Base-by-base conservation (phyloP, 441 rosid species). In the Populus tomentosa region DNA sequence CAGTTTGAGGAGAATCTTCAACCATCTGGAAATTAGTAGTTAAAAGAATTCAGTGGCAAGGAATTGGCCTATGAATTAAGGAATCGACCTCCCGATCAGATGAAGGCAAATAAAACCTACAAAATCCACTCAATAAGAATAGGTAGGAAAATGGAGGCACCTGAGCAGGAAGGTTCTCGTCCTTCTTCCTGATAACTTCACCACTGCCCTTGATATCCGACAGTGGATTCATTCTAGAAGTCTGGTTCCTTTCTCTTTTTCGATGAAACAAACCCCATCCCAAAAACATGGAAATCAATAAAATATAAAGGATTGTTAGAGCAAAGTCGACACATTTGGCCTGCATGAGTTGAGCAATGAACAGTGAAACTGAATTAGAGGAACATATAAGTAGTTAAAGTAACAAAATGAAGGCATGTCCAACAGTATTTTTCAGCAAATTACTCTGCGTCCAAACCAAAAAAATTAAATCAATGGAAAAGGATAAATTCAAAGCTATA, bases 201-300 rank as follows among this genome's bases (percentile, higher is more conserved):
- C 82, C 86, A 72, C 77, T 82, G 80, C 89, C 87, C 56, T 40
- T 81, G 28, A 67, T 59, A 74, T 80, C 79, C 35, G 84, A 79
- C 69, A 80, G 59, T 75, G 92, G 87, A 82, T 88, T 88, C 92
- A 81, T 88, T 79, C 76, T 84, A 77, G 86, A 87, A 76, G 87
- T 79, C 72, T 81, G 84, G 38, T 81, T 87, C 87, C 84, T 86
- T 80, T 91, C 84, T 84, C 85, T 90, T 80, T 78, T 80, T 24
- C 86, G 89, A 75, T 84, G 92, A 82, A 91, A 73, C 40, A 90
- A 83, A 67, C 98, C 95, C 84, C 99, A 95, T 74, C 98, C 98
- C 69, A 93, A 80, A 82, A 96, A 87, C 85, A 89, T 38, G 23
- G 98, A 93, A 81, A 91, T 87, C 86, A 93, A 84, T 75, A 94